Evolutionary conservation across 805 yeast genomes (phyloP).

Genomic region (Henningerozyma blattae): DNA sequence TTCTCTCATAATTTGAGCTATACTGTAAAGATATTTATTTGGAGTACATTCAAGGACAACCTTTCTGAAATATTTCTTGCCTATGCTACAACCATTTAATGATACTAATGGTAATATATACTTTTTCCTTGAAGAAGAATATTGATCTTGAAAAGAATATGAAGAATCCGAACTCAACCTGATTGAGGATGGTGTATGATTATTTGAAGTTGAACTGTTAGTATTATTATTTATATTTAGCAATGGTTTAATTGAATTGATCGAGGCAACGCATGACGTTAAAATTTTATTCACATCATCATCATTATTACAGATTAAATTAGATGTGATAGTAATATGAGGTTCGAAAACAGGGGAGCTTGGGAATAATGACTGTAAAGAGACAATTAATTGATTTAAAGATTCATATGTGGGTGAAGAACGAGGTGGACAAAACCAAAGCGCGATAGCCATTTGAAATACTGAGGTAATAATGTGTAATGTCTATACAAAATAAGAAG

Average conservation of each 20-base stretch:
- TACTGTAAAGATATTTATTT: conserved; percentile 23
- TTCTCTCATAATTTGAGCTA: conserved; percentile 40
- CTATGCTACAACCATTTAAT: conserved; percentile 16
- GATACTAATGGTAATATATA: conserved; percentile 10
- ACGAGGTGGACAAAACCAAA: conserved; percentile 66
- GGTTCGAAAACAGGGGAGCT: conserved; percentile 63
- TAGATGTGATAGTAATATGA: conserved; percentile 65
- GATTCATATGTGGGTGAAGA: conserved; percentile 44
- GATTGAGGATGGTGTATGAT: background rate
- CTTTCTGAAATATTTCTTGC: conserved; percentile 20
- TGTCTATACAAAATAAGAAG: too few species aligned
- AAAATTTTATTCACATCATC: conserved; percentile 50
- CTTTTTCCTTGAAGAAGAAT: too few species aligned
- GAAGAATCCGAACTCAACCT: too few species aligned
- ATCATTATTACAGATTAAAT: conserved; percentile 35
- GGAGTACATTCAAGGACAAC: conserved; percentile 17
- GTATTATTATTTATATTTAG: conserved; percentile 10
- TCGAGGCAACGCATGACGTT: conserved; percentile 43
- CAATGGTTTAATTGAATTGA: conserved; percentile 25
- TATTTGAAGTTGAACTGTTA: background rate
- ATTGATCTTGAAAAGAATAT: too few species aligned
- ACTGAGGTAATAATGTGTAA: too few species aligned
- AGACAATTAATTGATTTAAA: conserved; percentile 45
- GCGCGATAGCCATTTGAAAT: conserved; percentile 44
- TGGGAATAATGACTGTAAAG: conserved; percentile 59